phyloP scores from a whole-genome alignment of 2,329 filamentous ascomycete species.

The Hymenoscyphus fraxineus region DNA sequence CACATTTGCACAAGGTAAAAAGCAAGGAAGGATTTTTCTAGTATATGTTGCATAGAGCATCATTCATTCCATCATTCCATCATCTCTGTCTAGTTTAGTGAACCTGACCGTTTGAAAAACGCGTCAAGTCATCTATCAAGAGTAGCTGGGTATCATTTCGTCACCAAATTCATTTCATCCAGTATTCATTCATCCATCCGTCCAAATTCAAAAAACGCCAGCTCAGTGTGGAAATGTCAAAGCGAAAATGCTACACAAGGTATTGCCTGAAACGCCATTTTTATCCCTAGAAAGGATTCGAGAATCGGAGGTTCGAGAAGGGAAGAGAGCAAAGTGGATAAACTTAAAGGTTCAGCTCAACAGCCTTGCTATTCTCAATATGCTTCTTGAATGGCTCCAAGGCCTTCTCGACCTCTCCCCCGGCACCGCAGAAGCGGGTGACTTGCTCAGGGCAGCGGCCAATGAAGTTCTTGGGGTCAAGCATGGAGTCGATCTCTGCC shows the following conservation, averaged over 20 bases:
- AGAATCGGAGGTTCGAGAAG: too few relatives aligned
- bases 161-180: neutral
- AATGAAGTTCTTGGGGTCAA: slow-evolving; percentile 60
- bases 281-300: neutral
- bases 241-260: neutral
- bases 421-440: slow-evolving; percentile 44
- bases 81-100: neutral
- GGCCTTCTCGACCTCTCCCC: slow-evolving; percentile 45
- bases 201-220: neutral
- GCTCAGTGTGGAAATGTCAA: neutral
- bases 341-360: slow-evolving; percentile 25
- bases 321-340: neutral
- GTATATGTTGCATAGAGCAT: neutral
- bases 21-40: too few relatives aligned
- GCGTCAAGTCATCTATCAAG: neutral
- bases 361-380: slow-evolving; percentile 25
- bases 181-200: neutral
- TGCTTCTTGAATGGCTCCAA: slow-evolving; percentile 43
- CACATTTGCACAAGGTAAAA: too few relatives aligned
- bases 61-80: neutral
- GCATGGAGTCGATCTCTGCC: slow-evolving; percentile 63
- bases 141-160: too few relatives aligned
- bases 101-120: neutral
- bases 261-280: neutral
- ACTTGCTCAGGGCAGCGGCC: slow-evolving; percentile 53